phyloP scores from a whole-genome alignment of 805 yeast genomes.

The Candida endomychidarum region DNA sequence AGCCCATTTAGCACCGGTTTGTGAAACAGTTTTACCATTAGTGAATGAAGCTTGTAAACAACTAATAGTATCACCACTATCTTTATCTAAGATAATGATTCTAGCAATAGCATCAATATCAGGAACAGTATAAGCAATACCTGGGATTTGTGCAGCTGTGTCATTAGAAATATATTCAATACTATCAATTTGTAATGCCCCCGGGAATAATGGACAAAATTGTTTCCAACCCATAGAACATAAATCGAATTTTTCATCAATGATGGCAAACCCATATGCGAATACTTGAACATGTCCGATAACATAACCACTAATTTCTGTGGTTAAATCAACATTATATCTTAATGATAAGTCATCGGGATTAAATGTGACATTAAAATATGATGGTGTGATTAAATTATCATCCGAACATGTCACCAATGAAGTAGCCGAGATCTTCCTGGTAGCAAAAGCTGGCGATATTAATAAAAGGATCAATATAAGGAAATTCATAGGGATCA shows the following conservation, averaged over 20 bases:
- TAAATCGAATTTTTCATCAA: conserved; percentile 56
- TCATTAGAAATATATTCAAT: conserved; percentile 53
- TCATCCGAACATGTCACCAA: conserved; percentile 83
- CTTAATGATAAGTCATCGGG: conserved; percentile 68
- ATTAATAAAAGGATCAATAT: not conserved
- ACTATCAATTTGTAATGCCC: conserved; percentile 73
- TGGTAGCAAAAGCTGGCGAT: conserved; percentile 16
- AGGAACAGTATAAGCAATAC: conserved; percentile 82
- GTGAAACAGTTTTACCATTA: conserved; percentile 80
- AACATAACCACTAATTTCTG: conserved; percentile 67
- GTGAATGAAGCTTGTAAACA: conserved; percentile 75
- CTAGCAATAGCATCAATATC: conserved; percentile 80
- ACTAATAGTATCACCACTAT: conserved; percentile 50
- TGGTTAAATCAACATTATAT: conserved; percentile 67
- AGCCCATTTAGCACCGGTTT: conserved; percentile 85
- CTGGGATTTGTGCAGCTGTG: conserved; percentile 66
- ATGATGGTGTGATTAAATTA: conserved; percentile 69
- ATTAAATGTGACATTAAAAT: conserved; percentile 71
- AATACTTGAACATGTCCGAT: conserved; percentile 70
- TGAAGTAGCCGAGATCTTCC: conserved; percentile 59
- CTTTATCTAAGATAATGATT: conserved; percentile 45
- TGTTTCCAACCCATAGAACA: conserved; percentile 77
- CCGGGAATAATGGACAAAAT: conserved; percentile 87
- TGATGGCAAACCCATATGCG: conserved; percentile 82
- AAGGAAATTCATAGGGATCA: conserved; percentile 6